Base-by-base conservation (phyloP, 495 filamentous ascomycete genomes). In the Penicillium paradoxum region DNA sequence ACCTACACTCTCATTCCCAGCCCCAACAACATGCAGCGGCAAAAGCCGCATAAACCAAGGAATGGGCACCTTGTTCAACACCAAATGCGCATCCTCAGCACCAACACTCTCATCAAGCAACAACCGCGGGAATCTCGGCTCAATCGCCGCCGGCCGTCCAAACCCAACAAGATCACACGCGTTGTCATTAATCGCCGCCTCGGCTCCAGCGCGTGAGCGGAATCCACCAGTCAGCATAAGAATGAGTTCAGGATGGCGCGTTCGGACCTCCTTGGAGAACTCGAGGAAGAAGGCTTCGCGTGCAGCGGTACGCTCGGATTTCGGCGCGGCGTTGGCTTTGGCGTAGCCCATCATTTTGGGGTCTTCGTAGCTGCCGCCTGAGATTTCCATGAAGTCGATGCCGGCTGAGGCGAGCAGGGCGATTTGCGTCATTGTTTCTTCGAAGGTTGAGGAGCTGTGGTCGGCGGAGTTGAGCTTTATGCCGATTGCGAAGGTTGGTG, bases 401-500 rank as follows among this genome's bases (percentile, higher is more conserved):
- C 79, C 78, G 3, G 77, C 79, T 1, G 72, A 66, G 7, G 65
- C 64, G 13, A 86, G 73, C 9, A 80, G 67, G 11, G 59, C 46
- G 45, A 84, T 70, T 63, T 84, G 82, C 14, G 70, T 70, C 58
- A 85, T 70, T 32, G 68, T 74, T 15, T 74, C 75, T 54, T 74
- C 71, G 43, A 82, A 60, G 40, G 66, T 71, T 7, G 69, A 56
- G 5, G 62, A 66, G 63, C 70, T 71, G 63, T 74, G 72, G 51
- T 86, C 83, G 1, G 75, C 79, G 6, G 80, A 83, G 62, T 85
- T 86, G 29, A 86, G 55, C 63, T 86, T 86, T 38, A 85, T 73
- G 14, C 82, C 81, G 34, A 86, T 73, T 41, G 67, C 71, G 58
- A 86, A 85, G 0, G 57, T 62, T 4, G 66, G 4, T 0, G 74